Base-by-base conservation (phyloP, 345 rosid genomes). In the Nasturtium officinale region DNA sequence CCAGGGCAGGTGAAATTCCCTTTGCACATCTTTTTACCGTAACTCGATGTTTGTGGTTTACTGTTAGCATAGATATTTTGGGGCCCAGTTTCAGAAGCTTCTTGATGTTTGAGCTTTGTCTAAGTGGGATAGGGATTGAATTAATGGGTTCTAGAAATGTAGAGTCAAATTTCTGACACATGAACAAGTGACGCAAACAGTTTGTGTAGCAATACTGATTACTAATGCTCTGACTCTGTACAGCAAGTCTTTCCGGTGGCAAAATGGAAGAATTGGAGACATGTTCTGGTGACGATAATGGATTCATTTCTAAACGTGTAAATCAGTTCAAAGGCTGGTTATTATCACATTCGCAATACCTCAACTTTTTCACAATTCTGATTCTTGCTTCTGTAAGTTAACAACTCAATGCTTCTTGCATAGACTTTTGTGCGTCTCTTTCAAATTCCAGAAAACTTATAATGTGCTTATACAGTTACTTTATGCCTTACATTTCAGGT, bases 321-420 rank as follows among this genome's bases (percentile, higher is more conserved):
- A 80, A 71, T 58, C 56, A 72, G 67, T 78, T 89, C 40, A 84
- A 93, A 77, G 64, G 77, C 70, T 90, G 94, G 97, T 65, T 93
- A 71, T 78, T 84, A 23, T 78, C 89, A 40, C 94, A 87, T 52
- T 81, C 97, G 20, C 94, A 90, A 26, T 86, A 85, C 78, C 74
- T 90, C 83, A 90, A 93, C 84, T 93, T 90, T 85, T 79, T 90
- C 77, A 87, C 97, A 20, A 86, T 93, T 48, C 79, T 93, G 75
- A 72, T 84, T 68, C 98, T 93, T 77, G 98, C 98, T 71, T 93
- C 98, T 81, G 98, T 93, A 71, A 0, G 81, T 30, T 35, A 61
- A 53, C 30, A 53, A 15, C 7, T 5, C 37, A 18, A 7, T 61
- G 43, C 52, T 42, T 67, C 62, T 48, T 29, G 18, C 45, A 38